These are phyloP conservation scores for Botrytis aclada DNA, from an alignment of 2,329 filamentous ascomycete species.

Conservation along the genomic window DNA sequence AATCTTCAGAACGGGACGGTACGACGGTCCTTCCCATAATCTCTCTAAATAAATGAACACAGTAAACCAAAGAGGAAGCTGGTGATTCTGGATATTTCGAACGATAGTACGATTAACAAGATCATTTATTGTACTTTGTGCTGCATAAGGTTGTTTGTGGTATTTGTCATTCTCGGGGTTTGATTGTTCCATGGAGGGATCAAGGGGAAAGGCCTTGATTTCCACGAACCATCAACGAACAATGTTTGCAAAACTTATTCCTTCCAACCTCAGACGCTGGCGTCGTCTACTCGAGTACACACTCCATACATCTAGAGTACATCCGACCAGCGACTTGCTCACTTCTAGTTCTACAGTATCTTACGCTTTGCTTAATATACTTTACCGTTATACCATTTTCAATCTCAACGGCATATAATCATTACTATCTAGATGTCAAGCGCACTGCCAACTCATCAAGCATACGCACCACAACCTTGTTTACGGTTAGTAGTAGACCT, in stretches of 20 bases:
- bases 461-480: conserved; percentile 44
- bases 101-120: neutral
- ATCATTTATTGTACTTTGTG: neutral
- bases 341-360: conserved; percentile 22
- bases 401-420: conserved; percentile 46
- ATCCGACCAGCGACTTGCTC: neutral
- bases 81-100: neutral
- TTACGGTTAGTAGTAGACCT: conserved; percentile 34
- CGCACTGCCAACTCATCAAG: conserved; percentile 45
- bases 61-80: neutral
- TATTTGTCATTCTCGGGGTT: neutral
- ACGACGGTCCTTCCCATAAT: conserved; percentile 7
- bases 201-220: neutral
- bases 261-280: neutral
- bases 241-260: neutral
- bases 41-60: neutral
- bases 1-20: conserved; percentile 8
- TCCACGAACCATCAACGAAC: conserved; percentile 9
- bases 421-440: conserved; percentile 44
- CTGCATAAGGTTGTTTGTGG: neutral
- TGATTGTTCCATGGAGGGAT: conserved; percentile 2
- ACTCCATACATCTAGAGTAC: conserved; percentile 1
- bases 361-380: conserved; percentile 35
- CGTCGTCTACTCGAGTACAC: neutral
- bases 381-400: conserved; percentile 39